phyloP scores from a whole-genome alignment of 805 yeast species.

The Barnettozyma siamensis region DNA sequence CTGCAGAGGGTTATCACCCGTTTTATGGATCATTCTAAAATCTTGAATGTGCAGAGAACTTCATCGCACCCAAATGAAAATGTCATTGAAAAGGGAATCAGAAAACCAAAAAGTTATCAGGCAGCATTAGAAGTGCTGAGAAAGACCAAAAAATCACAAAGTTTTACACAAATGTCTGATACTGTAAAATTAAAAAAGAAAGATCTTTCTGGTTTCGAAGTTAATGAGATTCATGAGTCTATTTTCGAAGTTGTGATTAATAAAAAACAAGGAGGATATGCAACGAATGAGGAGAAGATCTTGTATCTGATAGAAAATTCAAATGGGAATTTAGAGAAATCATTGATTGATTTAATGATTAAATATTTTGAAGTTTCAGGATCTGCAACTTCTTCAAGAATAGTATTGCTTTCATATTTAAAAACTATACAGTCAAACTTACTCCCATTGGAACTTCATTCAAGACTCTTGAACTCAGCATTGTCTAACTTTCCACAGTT shows the following conservation, averaged over 20 bases:
- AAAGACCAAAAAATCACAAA: too few species aligned
- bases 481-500: background rate
- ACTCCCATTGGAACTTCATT: too few species aligned
- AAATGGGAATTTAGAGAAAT: background rate
- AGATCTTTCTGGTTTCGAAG: background rate
- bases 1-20: background rate
- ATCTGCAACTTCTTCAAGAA: background rate
- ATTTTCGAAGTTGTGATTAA: background rate
- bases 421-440: too few species aligned
- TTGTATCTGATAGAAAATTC: constrained; percentile 1
- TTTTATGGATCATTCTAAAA: background rate
- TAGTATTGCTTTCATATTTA: background rate
- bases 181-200: too few species aligned
- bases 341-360: background rate
- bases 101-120: background rate
- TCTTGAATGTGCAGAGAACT: too few species aligned
- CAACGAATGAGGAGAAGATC: constrained; percentile 9
- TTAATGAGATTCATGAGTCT: background rate
- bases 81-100: background rate
- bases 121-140: background rate
- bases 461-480: background rate
- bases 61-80: background rate
- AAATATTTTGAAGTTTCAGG: constrained; percentile 5
- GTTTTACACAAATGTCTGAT: too few species aligned
- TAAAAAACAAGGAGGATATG: background rate